Base-by-base conservation (phyloP, 1,284 basidiomycete species). In the Ganoderma sp. region DNA sequence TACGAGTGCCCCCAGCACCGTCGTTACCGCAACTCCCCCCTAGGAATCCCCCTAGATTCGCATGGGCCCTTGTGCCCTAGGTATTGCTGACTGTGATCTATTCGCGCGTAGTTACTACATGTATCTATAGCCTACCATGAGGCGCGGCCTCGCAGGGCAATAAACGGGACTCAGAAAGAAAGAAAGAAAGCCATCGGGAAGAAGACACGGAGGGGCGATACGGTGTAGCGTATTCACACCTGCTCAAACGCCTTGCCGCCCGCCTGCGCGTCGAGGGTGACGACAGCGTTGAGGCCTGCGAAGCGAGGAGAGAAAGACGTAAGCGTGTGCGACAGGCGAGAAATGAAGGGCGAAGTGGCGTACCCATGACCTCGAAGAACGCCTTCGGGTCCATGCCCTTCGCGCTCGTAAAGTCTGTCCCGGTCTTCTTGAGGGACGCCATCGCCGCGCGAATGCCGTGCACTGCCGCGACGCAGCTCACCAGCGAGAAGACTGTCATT, bases 281-380 rank as follows among this genome's bases (percentile, higher is more conserved):
- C 78, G 17, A 90, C 81, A 25, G 88, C 85, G 48, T 84, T 78
- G 9, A 92, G 81, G 70, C 89, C 87, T 87, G 75, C 39, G 32
- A 39, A 5, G 37, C 37, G 17, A 52, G 43, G 22, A 48, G 60
- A 60, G 1, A 64, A 25, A 54, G 43, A 42, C 56, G 34, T 32
- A 17, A 45, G n/a, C 17, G 25, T 28, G 37, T 48, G 50, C 17
- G 32, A 0, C 9, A 28, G 37, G 10, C 32, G 9, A 37, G 9
- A 42, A 15, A 32, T 41, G 39, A 9, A 34, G 14, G 1, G 7
- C 4, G 37, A 57, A 45, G 17, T 73, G 19, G 42, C 81, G 17
- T 72, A 83, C 83, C 90, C 88, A 92, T 90, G 65, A 91, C 88
- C 75, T 90, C 86, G 78, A 92, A 92, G 83, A 92, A 92, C 65